Conservation (phyloP, 108 stramenopile species). For the Parietichytrium sp. region DNA sequence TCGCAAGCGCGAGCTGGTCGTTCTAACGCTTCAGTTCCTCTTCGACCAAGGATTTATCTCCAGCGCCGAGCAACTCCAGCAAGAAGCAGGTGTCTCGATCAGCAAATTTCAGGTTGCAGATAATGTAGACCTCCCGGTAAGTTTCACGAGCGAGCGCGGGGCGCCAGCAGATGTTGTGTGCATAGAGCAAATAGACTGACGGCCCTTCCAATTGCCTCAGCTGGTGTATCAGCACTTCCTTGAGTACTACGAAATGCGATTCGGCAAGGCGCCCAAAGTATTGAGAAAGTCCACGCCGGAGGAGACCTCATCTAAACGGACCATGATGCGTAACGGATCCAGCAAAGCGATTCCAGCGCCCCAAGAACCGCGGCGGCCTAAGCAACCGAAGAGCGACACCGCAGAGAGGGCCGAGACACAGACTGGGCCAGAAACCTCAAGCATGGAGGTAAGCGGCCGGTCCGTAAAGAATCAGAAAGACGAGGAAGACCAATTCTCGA, state of each 20-base stretch:
- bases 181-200: no score
- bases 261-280: slow-evolving; percentile 47
- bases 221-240: slow-evolving; percentile 63
- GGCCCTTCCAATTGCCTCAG: no score
- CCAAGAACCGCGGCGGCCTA: no score
- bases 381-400: not conserved
- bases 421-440: not conserved
- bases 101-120: slow-evolving; percentile 57
- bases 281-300: not conserved
- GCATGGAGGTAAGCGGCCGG: not conserved
- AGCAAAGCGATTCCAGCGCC: no score
- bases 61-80: slow-evolving; percentile 39
- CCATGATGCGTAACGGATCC: not conserved
- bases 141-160: no score
- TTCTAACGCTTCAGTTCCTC: slow-evolving; percentile 40
- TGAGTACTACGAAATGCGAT: slow-evolving; percentile 62
- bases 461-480: not conserved
- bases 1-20: slow-evolving; percentile 34
- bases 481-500: not conserved
- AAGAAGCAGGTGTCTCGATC: slow-evolving; percentile 36
- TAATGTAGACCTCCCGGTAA: slow-evolving; percentile 60
- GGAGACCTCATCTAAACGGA: not conserved
- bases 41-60: slow-evolving; percentile 42
- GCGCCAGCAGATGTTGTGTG: no score
- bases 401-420: slow-evolving; percentile 38